Evolutionary conservation across 2,329 filamentous ascomycete species (phyloP).

Genomic region (Fusarium sp.): DNA sequence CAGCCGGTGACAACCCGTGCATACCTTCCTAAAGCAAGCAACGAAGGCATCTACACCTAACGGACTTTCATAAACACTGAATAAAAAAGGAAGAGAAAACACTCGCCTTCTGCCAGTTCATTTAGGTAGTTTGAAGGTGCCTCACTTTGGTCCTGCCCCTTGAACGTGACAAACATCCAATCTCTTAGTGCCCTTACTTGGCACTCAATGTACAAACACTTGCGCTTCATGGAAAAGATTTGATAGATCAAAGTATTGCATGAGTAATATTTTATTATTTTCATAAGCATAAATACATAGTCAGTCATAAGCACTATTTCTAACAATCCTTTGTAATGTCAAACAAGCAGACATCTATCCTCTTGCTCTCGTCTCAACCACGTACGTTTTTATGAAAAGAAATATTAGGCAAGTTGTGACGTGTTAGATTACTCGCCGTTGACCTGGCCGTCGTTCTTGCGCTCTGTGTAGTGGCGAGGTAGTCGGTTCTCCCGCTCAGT

Average conservation of each 20-base stretch:
- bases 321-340: slow-evolving; percentile 14
- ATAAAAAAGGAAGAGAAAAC: no score
- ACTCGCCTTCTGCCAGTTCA: no score
- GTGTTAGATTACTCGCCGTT: slow-evolving; percentile 18
- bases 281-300: slow-evolving; percentile 14
- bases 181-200: no score
- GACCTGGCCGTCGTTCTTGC: slow-evolving; percentile 22
- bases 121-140: no score
- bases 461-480: slow-evolving; percentile 51
- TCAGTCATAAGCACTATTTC: slow-evolving; percentile 18
- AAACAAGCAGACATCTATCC: slow-evolving; percentile 15
- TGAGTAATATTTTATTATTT: slow-evolving; percentile 13
- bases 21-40: no score
- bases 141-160: no score
- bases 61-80: no score
- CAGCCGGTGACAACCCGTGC: no score
- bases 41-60: no score
- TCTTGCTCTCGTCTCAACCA: slow-evolving; percentile 2
- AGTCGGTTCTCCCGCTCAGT: slow-evolving; percentile 67
- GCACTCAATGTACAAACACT: no score
- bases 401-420: slow-evolving; percentile 1
- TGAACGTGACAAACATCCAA: no score
- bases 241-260: neutral
- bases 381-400: neutral
- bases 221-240: neutral